phyloP scores from a whole-genome alignment of 2,329 filamentous ascomycete species.

The Purpureocillium lavendulum region DNA sequence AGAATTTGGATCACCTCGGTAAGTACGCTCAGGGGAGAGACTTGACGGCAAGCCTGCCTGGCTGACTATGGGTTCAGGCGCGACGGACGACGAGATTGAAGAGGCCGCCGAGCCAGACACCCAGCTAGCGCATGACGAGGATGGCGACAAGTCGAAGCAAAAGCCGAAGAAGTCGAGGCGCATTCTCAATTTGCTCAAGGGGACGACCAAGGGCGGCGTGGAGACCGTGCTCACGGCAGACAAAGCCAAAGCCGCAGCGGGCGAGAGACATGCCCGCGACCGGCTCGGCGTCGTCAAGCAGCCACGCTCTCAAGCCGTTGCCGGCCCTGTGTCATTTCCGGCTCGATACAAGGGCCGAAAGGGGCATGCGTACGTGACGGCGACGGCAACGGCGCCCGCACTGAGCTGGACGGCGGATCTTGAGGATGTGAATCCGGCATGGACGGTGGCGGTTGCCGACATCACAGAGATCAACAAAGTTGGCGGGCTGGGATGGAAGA shows the following conservation, averaged over 20 bases:
- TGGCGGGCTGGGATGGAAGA: conserved; percentile 78
- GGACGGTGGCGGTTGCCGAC: conserved; percentile 62
- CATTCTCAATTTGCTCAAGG: conserved; percentile 57
- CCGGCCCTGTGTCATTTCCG: conserved; percentile 71
- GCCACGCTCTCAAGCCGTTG: conserved; percentile 29
- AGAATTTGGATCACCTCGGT: conserved; percentile 26
- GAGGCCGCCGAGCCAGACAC: conserved; percentile 44
- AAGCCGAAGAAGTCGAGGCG: conserved; percentile 32
- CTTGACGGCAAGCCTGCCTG: too few species aligned
- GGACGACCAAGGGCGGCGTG: conserved; percentile 62
- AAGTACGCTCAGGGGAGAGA: background rate
- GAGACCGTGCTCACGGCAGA: conserved; percentile 65
- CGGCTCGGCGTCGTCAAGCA: conserved; percentile 59
- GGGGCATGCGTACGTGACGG: conserved; percentile 64
- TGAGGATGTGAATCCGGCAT: conserved; percentile 50
- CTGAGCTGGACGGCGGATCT: conserved; percentile 55
- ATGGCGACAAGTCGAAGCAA: conserved; percentile 31
- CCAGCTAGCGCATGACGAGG: conserved; percentile 11
- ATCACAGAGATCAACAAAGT: conserved; percentile 70
- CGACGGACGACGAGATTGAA: conserved; percentile 57
- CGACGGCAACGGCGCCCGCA: conserved; percentile 57
- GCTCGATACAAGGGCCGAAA: conserved; percentile 62
- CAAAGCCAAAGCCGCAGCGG: conserved; percentile 56
- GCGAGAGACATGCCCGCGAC: conserved; percentile 53
- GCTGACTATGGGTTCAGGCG: conserved; percentile 20